phyloP scores from a whole-genome alignment of 2,329 filamentous ascomycete species.

The Penicillium sp. region DNA sequence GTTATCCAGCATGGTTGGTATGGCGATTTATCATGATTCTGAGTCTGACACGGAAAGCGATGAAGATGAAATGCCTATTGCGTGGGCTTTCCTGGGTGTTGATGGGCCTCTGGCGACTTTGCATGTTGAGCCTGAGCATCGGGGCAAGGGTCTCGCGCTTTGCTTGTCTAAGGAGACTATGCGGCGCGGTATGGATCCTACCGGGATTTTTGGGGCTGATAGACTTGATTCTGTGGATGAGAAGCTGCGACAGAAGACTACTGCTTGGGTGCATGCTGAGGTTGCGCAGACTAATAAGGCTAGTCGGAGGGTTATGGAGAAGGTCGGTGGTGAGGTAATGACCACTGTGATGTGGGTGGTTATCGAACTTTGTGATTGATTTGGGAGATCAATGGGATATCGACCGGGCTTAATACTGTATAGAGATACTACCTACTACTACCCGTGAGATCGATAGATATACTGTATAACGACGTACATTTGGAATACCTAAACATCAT shows the following conservation, averaged over 20 bases:
- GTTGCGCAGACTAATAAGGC: slow-evolving; percentile 36
- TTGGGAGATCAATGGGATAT: not conserved
- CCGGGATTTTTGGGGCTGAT: slow-evolving; percentile 20
- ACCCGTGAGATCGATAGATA: not conserved
- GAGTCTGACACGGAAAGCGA: not conserved
- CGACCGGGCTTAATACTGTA: not conserved
- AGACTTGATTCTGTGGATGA: slow-evolving; percentile 5
- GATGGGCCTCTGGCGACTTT: slow-evolving; percentile 41
- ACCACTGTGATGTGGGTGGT: slow-evolving; percentile 42
- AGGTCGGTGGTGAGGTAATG: slow-evolving; percentile 38
- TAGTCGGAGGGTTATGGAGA: slow-evolving; percentile 47
- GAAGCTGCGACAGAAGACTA: slow-evolving; percentile 8
- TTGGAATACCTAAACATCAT: too few species aligned
- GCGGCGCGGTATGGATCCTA: slow-evolving; percentile 25
- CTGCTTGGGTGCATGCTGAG: slow-evolving; percentile 40
- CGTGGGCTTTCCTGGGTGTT: slow-evolving; percentile 41
- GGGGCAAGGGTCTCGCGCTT: slow-evolving; percentile 37
- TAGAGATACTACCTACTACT: not conserved
- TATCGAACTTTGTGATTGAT: slow-evolving; percentile 30
- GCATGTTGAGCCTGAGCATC: slow-evolving; percentile 45
- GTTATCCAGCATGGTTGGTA: slow-evolving; percentile 32
- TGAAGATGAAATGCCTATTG: slow-evolving; percentile 33
- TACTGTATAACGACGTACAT: too few species aligned
- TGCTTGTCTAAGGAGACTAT: slow-evolving; percentile 35
- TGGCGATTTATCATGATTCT: slow-evolving; percentile 35